phyloP scores from a whole-genome alignment of 148 eudicot species.

The Cornus kousa region DNA sequence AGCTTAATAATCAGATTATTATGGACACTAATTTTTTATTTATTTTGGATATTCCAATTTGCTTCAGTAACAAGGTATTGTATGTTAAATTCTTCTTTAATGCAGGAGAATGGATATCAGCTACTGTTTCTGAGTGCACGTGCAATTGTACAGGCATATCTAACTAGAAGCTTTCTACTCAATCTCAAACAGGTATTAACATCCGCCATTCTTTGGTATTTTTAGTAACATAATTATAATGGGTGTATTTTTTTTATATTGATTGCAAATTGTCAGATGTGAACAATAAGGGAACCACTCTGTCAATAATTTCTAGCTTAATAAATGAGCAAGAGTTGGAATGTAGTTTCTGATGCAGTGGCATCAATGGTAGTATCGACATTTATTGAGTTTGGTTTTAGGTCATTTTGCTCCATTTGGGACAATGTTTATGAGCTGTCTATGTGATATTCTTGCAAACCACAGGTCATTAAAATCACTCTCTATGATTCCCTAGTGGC shows the following conservation, averaged over 20 bases:
- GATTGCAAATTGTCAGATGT: neutral
- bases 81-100: slow-evolving; percentile 15
- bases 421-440: neutral
- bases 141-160: slow-evolving; percentile 95
- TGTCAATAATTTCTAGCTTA: neutral
- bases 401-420: neutral
- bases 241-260: too few relatives aligned
- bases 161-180: slow-evolving; percentile 78
- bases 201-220: neutral
- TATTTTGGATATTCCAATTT: neutral
- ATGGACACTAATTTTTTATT: neutral
- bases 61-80: slow-evolving; percentile 9
- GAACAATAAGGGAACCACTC: neutral
- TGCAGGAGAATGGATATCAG: slow-evolving; percentile 97
- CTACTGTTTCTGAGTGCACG: slow-evolving; percentile 94
- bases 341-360: slow-evolving; percentile 2
- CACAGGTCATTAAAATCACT: neutral
- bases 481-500: neutral
- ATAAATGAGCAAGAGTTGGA: neutral
- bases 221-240: neutral
- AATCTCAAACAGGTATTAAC: slow-evolving; percentile 87
- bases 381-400: neutral
- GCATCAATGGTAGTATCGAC: neutral
- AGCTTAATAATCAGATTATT: neutral
- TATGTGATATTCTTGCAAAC: neutral